A percentile compares a stretch with the other conserved stretches of the same genome.
Conservation (phyloP, 371 early-diverging fungal species). For the Zopfochytrium polystomum region DNA sequence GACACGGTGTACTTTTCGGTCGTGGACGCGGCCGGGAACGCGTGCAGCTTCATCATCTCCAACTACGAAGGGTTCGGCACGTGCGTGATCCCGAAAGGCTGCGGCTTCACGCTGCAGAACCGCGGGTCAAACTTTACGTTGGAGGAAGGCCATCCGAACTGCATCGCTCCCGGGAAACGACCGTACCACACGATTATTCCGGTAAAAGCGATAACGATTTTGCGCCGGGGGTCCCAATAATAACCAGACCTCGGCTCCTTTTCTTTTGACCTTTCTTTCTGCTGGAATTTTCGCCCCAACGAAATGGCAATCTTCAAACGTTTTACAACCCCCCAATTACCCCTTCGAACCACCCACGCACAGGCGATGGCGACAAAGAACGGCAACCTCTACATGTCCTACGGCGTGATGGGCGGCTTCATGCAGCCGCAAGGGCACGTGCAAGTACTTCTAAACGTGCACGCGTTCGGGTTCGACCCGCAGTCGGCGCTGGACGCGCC, state of each 20-base stretch:
- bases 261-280: slow-evolving; percentile 46
- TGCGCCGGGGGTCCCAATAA: too few relatives aligned
- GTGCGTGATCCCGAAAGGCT: slow-evolving; percentile 59
- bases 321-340: too few relatives aligned
- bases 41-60: slow-evolving; percentile 77
- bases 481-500: slow-evolving; percentile 73
- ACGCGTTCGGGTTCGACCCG: slow-evolving; percentile 50
- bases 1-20: slow-evolving; percentile 79
- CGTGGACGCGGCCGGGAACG: slow-evolving; percentile 77
- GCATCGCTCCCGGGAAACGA: slow-evolving; percentile 69
- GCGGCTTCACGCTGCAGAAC: slow-evolving; percentile 73
- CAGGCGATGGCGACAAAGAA: slow-evolving; percentile 25
- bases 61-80: slow-evolving; percentile 58
- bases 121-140: slow-evolving; percentile 70
- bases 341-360: too few relatives aligned
- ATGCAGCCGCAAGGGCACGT: slow-evolving; percentile 85
- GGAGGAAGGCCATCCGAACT: slow-evolving; percentile 59
- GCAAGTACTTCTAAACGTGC: slow-evolving; percentile 70
- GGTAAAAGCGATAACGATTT: too few relatives aligned
- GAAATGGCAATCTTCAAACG: slow-evolving; percentile 6
- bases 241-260: slow-evolving; percentile 44
- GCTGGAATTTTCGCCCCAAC: too few relatives aligned
- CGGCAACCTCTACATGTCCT: slow-evolving; percentile 8
- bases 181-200: slow-evolving; percentile 86
- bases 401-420: slow-evolving; percentile 52